Base-by-base conservation (phyloP, 192 early-diverging fungal genomes). In the Rhizophagus clarus region DNA sequence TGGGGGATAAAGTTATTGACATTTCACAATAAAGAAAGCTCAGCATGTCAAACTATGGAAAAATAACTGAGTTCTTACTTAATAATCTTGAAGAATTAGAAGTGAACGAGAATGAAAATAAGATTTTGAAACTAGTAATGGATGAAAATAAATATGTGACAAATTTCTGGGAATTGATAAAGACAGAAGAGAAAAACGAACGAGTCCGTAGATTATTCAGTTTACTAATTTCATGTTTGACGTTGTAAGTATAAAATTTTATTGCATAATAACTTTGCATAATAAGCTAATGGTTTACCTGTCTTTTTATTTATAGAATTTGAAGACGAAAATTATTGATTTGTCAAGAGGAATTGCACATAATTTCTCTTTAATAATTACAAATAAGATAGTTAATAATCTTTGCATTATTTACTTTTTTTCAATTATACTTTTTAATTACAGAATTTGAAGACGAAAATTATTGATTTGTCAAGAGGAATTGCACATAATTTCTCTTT, bases 71-170 rank as follows among this genome's bases (percentile, higher is more conserved):
- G 1, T 56, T 73, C 24, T 6, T 60, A 29, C 45, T 73, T 60
- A 47, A 60, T 60, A 61, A 31, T 32, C 72, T 73, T 32, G 72
- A 29, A 60, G 72, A 73, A 15, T 49, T 73, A 31, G 49, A 73
- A 73, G 72, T 56, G 29, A 73, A 45, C 11, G 49, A 73, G 72
- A 73, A 73, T 45, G 72, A 24, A 22, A 34, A 42, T n/a, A 73
- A 73, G 72, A 60, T 73, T 9, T 60, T 73, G n/a, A 56, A 73
- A 61, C 51, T 73, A 61, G 8, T 8, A 42, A 6, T 42, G 42
- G 8, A 42, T 42, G 42, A 42, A 42, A 8, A 42, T 42, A 8
- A 42, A 8, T 42, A 42, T 42, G 8, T 42, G 8, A 42, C 42
- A 42, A 42, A 42, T 3, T 42, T 42, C 42, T 42, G 42, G 42